These are phyloP conservation scores for Cystobasidium pallidum DNA, from an alignment of 1,284 basidiomycete species.

Conservation along the genomic window DNA sequence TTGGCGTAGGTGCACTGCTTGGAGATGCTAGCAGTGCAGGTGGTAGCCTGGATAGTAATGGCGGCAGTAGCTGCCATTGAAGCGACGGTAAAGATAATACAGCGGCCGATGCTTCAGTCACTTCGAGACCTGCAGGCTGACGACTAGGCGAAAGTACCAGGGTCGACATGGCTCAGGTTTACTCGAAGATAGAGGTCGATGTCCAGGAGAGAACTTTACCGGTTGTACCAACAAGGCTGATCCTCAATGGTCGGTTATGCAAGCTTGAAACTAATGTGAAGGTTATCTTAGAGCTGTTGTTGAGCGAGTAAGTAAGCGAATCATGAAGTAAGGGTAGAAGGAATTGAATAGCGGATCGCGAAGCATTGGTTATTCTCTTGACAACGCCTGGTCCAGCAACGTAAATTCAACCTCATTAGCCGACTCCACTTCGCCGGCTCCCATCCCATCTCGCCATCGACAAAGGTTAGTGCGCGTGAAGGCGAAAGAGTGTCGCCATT, in stretches of 20 bases:
- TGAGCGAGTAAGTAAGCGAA: too few species aligned
- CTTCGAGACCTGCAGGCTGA: slow-evolving; percentile 9
- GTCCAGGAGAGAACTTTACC: neutral
- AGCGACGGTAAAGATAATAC: slow-evolving; percentile 70
- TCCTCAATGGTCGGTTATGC: too few species aligned
- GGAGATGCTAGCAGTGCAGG: slow-evolving; percentile 55
- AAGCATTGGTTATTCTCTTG: too few species aligned
- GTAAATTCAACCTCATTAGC: too few species aligned
- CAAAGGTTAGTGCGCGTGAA: neutral
- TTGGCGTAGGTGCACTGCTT: slow-evolving; percentile 52
- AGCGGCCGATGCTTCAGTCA: neutral
- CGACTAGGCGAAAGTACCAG: slow-evolving; percentile 52
- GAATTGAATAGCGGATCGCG: too few species aligned
- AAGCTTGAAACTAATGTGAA: too few species aligned
- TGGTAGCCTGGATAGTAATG: slow-evolving; percentile 70
- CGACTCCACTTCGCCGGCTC: too few species aligned
- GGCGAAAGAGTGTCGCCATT: neutral
- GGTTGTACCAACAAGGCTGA: neutral
- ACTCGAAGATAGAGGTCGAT: neutral
- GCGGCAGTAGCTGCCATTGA: slow-evolving; percentile 63
- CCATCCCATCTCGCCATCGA: neutral
- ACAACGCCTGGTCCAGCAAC: too few species aligned
- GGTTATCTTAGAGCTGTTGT: too few species aligned
- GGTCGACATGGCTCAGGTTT: slow-evolving; percentile 55
- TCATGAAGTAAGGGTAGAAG: too few species aligned